These are phyloP conservation scores for Noccaea caerulescens DNA, from an alignment of 345 rosid species.

Conservation along the genomic window DNA sequence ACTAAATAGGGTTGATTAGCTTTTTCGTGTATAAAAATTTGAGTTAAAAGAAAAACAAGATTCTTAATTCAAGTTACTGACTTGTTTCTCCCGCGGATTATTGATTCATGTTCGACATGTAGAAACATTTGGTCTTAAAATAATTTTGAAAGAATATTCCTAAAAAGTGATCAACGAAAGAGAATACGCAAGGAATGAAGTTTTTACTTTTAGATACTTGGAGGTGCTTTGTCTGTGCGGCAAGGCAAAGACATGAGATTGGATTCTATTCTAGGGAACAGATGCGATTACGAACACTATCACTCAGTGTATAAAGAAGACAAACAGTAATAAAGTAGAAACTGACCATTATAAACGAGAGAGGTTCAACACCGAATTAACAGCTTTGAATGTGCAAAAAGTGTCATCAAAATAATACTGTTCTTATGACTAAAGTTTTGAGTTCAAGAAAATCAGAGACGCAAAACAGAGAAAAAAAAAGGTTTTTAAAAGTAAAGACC, in stretches of 20 bases:
- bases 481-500: constrained; percentile 39
- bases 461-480: constrained; percentile 15
- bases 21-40: neutral
- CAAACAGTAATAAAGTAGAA: neutral
- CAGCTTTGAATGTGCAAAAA: constrained; percentile 21
- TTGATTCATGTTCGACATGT: neutral
- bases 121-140: neutral
- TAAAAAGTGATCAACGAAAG: neutral
- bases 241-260: constrained; percentile 3
- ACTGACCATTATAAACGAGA: neutral
- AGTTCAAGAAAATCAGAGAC: constrained; percentile 5
- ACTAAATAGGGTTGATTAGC: neutral
- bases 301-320: neutral
- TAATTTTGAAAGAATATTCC: neutral
- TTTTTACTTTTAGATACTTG: neutral
- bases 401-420: neutral
- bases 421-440: constrained; percentile 23
- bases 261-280: neutral
- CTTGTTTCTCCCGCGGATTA: neutral
- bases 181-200: neutral
- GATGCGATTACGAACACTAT: constrained; percentile 7
- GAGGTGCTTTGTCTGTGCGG: constrained; percentile 3
- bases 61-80: neutral
- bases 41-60: neutral
- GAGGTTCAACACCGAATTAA: constrained; percentile 3